Conservation (phyloP, 2,329 filamentous ascomycete species). For the Hypoxylon sp. region DNA sequence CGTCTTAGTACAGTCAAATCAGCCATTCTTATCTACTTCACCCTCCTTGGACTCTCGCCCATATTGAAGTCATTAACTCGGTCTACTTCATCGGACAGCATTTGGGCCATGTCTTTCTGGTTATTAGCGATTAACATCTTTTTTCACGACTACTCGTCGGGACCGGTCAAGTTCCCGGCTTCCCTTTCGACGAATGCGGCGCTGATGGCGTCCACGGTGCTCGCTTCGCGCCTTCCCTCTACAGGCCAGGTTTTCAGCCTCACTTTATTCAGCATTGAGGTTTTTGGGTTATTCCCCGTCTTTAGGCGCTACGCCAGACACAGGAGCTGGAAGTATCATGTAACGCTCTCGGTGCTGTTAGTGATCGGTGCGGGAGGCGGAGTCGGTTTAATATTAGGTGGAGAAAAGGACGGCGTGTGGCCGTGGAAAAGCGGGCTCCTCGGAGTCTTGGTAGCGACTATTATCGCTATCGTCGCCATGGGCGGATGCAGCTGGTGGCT, state of each 20-base stretch:
- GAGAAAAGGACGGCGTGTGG: conserved; percentile 57
- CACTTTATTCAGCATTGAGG: conserved; percentile 95
- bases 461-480: conserved; percentile 83
- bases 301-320: conserved; percentile 90
- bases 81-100: conserved; percentile 92
- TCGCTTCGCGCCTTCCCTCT: conserved; percentile 88
- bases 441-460: conserved; percentile 81
- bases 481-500: conserved; percentile 98
- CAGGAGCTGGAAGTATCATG: conserved; percentile 84
- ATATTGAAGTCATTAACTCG: conserved; percentile 97
- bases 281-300: conserved; percentile 97
- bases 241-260: conserved; percentile 96
- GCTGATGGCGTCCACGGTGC: conserved; percentile 94
- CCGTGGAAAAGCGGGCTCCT: conserved; percentile 71
- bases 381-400: conserved; percentile 73
- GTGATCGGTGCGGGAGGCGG: conserved; percentile 85
- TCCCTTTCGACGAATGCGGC: conserved; percentile 93
- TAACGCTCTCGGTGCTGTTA: conserved; percentile 79
- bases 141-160: conserved; percentile 94
- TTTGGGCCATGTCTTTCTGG: conserved; percentile 97
- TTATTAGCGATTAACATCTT: conserved; percentile 95
- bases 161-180: conserved; percentile 74
- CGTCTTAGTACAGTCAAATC: conserved; percentile 88
- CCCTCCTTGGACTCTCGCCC: conserved; percentile 89
- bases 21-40: conserved; percentile 91